phyloP scores from a whole-genome alignment of 1,139 yeast species.

The Lizanozyma gosingica region DNA sequence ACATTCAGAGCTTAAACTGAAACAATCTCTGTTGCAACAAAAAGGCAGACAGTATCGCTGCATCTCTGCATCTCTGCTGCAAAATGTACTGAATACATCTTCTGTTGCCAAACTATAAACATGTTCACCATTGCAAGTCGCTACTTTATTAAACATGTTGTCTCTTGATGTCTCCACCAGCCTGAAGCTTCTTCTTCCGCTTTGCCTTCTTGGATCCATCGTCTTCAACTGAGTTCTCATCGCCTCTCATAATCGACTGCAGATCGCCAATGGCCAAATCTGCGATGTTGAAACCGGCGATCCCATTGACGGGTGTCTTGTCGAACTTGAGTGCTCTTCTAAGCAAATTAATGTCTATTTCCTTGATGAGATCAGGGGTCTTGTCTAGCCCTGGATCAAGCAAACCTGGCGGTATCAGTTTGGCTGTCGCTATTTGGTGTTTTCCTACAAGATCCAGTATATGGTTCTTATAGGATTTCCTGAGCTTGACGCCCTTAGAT shows the following conservation, averaged over 20 bases:
- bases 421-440: conserved; percentile 50
- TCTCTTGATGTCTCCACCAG: conserved; percentile 27
- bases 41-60: too few species aligned
- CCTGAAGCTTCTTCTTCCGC: conserved; percentile 23
- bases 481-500: conserved; percentile 78
- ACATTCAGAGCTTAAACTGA: too few species aligned
- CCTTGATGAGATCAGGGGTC: conserved; percentile 36
- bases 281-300: conserved; percentile 69
- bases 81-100: too few species aligned
- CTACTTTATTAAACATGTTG: conserved; percentile 20
- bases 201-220: conserved; percentile 21
- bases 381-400: conserved; percentile 38
- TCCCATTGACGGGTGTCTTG: conserved; percentile 60
- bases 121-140: neutral
- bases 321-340: conserved; percentile 51
- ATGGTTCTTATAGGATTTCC: conserved; percentile 92
- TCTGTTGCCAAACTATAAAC: neutral
- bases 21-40: too few species aligned
- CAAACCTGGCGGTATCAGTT: conserved; percentile 46
- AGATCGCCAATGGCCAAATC: conserved; percentile 59
- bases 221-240: conserved; percentile 31
- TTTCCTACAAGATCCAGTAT: conserved; percentile 70
- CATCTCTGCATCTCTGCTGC: too few species aligned
- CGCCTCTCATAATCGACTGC: conserved; percentile 34
- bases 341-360: conserved; percentile 42